Evolutionary conservation across 345 rosid genomes (phyloP).

Genomic region (Corchorus olitorius): DNA sequence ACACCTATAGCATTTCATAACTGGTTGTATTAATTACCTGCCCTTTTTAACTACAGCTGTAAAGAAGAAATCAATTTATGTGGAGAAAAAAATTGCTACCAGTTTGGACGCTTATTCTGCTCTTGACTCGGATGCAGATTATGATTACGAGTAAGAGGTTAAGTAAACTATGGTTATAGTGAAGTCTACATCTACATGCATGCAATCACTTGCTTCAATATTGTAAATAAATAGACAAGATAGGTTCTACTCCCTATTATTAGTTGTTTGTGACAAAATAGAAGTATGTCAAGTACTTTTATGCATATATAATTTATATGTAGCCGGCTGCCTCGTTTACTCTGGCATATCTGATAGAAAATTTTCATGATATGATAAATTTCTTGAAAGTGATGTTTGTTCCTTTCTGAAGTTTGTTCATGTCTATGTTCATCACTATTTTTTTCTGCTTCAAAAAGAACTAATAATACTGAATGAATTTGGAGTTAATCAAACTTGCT

Average conservation of each 20-base stretch:
- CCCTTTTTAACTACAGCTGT: constrained; percentile 34
- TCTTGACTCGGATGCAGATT: constrained; percentile 48
- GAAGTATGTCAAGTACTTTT: no score
- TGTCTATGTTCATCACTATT: neutral
- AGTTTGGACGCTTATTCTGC: constrained; percentile 52
- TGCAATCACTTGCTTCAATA: neutral
- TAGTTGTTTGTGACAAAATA: no score
- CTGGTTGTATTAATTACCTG: neutral
- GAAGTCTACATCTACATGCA: neutral
- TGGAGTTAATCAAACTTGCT: neutral
- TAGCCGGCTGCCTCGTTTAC: no score
- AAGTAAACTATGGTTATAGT: neutral
- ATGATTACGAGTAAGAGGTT: constrained; percentile 66
- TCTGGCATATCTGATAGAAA: no score
- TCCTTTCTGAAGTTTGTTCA: neutral
- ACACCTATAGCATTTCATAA: neutral
- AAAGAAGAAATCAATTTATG: constrained; percentile 73
- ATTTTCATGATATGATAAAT: no score
- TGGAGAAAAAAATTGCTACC: constrained; percentile 69
- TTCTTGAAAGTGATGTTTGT: no score
- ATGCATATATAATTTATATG: no score
- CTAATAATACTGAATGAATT: neutral
- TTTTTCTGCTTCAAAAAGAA: neutral
- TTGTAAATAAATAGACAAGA: no score
- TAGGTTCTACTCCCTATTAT: no score